Evolutionary conservation across 257 asterid genomes (phyloP).

Genomic region (Nicotiana undulata): DNA sequence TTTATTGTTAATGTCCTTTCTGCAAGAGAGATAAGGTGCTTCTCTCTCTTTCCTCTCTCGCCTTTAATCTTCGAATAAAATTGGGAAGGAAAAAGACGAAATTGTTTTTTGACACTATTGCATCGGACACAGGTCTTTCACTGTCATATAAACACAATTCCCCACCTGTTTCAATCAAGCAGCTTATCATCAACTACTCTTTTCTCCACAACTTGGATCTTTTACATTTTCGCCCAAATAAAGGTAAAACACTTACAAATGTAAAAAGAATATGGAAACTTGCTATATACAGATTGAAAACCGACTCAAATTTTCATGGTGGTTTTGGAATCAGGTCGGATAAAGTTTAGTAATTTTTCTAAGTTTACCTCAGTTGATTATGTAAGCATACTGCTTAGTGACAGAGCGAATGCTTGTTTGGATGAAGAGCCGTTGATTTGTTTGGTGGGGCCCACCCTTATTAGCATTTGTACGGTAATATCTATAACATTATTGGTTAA

Average conservation of each 20-base stretch:
- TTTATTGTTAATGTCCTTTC: slow-evolving; percentile 4
- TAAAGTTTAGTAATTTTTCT: neutral
- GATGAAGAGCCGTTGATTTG: neutral
- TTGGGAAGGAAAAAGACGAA: neutral
- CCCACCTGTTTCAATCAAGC: slow-evolving; percentile 8
- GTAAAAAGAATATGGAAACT: neutral
- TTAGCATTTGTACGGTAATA: slow-evolving; percentile 5
- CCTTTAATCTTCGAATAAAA: slow-evolving; percentile 2
- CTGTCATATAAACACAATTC: neutral
- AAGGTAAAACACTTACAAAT: neutral
- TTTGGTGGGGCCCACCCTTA: neutral
- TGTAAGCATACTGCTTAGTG: slow-evolving; percentile 1
- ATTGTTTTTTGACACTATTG: slow-evolving; percentile 1
- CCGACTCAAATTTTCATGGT: neutral
- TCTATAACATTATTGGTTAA: slow-evolving; percentile 1
- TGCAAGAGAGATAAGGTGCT: neutral
- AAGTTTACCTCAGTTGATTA: neutral
- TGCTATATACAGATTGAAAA: neutral
- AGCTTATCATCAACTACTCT: slow-evolving; percentile 4
- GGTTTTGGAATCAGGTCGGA: neutral
- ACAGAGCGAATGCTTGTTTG: neutral
- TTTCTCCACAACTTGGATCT: neutral
- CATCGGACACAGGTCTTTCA: neutral
- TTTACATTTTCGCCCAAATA: neutral
- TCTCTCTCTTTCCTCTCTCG: neutral